Percentiles rank a stretch among this genome's conserved stretches.
Conservation (phyloP, 75 land plant species). For the Isoetes taiwanensis region DNA sequence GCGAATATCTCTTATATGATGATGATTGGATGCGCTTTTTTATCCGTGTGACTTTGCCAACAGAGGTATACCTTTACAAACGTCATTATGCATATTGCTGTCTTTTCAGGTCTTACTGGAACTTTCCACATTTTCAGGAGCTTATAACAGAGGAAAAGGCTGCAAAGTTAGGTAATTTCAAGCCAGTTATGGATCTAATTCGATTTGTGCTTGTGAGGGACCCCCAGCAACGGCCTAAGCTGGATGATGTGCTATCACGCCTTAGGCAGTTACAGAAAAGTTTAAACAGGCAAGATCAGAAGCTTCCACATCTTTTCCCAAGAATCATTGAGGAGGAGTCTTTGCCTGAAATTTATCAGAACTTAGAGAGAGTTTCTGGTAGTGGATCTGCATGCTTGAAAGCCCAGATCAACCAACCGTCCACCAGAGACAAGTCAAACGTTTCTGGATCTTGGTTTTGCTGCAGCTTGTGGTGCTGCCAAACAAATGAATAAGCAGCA, state of each 20-base stretch:
- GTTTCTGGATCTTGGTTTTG: no score
- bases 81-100: not conserved
- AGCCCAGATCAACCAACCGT: no score
- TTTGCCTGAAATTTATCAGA: no score
- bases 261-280: conserved; percentile 16
- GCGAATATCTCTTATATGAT: conserved; percentile 31
- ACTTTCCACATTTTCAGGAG: conserved; percentile 12
- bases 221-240: conserved; percentile 15
- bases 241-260: conserved; percentile 18
- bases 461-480: no score
- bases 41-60: conserved; percentile 23
- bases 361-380: no score
- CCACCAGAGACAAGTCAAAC: no score
- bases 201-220: conserved; percentile 29
- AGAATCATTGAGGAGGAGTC: no score
- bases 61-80: conserved; percentile 17
- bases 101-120: not conserved
- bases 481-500: no score
- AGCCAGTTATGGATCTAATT: conserved; percentile 21
- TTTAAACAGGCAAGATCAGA: no score
- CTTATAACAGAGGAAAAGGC: conserved; percentile 31
- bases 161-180: conserved; percentile 17
- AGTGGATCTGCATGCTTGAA: no score
- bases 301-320: no score
- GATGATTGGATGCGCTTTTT: conserved; percentile 34